Conservation (phyloP, 441 rosid genomes). For the Pelargonium myrrhifolium region DNA sequence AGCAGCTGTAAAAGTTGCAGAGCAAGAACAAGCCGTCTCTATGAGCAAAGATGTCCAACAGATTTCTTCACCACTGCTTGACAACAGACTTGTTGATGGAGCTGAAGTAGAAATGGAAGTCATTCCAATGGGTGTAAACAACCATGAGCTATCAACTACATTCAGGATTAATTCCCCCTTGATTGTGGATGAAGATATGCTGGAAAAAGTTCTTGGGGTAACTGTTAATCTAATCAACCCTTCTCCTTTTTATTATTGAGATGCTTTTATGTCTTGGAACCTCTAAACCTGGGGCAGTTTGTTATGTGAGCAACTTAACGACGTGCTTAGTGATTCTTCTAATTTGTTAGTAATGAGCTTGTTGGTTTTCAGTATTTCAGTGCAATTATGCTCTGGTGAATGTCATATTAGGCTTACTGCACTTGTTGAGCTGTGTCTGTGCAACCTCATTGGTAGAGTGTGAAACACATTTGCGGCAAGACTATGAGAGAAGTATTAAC, state of each 20-base stretch:
- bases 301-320: constrained; percentile 4
- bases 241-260: background rate
- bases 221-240: constrained; percentile 11
- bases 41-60: constrained; percentile 70
- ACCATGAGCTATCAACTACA: constrained; percentile 61
- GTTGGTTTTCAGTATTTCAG: no score
- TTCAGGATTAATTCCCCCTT: constrained; percentile 62
- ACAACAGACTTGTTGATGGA: constrained; percentile 82
- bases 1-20: constrained; percentile 93
- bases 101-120: constrained; percentile 98
- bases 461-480: no score
- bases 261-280: background rate
- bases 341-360: no score
- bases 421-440: no score
- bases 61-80: constrained; percentile 71
- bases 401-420: no score
- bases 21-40: constrained; percentile 71
- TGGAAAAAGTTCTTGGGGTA: constrained; percentile 94
- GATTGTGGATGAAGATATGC: constrained; percentile 81
- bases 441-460: no score
- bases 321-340: background rate
- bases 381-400: no score
- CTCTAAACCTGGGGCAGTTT: background rate
- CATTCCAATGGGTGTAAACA: constrained; percentile 76
- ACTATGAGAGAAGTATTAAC: no score